Percentiles rank a stretch among this genome's conserved stretches.
phyloP scores from a whole-genome alignment of 2,329 filamentous ascomycete genomes.

The Sporothrix dimorphospora region DNA sequence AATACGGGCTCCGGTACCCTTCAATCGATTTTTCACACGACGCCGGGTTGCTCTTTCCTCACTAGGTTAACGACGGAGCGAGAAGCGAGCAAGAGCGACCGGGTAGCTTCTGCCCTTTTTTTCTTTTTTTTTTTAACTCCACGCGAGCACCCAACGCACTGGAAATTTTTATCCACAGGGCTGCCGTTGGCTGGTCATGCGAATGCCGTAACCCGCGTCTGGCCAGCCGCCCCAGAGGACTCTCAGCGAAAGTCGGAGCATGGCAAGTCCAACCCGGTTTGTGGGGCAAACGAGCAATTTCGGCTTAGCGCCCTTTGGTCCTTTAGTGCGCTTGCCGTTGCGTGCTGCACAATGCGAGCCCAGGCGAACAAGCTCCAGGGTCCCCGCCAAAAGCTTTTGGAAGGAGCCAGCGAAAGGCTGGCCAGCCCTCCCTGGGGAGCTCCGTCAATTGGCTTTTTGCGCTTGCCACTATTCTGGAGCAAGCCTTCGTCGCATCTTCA shows the following conservation, averaged over 20 bases:
- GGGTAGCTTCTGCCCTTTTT: not conserved
- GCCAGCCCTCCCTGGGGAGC: constrained; percentile 16
- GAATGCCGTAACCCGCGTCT: constrained; percentile 21
- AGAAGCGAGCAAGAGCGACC: constrained; percentile 5
- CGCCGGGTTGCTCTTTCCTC: constrained; percentile 11
- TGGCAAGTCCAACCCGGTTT: not conserved
- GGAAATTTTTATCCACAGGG: constrained; percentile 27
- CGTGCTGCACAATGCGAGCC: not conserved
- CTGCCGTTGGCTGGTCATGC: constrained; percentile 7
- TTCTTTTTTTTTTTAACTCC: not conserved
- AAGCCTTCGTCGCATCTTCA: not conserved
- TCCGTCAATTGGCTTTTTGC: constrained; percentile 16
- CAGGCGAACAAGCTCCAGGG: constrained; percentile 1
- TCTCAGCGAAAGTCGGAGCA: constrained; percentile 14
- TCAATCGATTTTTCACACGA: not conserved
- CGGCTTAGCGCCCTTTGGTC: not conserved
- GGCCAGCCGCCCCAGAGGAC: not conserved
- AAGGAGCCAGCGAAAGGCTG: constrained; percentile 9
- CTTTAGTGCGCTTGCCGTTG: not conserved
- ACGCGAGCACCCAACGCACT: not conserved
- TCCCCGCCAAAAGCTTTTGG: not conserved
- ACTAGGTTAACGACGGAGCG: constrained; percentile 3
- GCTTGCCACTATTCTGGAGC: not conserved
- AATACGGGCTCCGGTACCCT: not conserved
- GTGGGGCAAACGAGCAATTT: not conserved